These are phyloP conservation scores for Primulina huaijiensis DNA, from an alignment of 257 asterid genomes.

Conservation along the genomic window DNA sequence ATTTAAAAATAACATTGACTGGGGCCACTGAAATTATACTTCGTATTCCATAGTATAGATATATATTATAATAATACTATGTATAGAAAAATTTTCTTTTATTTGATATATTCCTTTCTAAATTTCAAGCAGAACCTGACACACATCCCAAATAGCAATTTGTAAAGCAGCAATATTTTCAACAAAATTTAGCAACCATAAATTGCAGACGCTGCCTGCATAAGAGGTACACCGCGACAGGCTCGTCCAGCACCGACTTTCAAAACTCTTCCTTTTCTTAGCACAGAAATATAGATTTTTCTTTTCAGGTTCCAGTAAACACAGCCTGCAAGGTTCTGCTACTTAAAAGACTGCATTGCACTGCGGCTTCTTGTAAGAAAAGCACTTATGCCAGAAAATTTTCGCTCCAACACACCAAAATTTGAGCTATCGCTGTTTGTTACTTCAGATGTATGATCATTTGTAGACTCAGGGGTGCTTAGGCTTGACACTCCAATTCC, in stretches of 20 bases:
- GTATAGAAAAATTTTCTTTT: too few species aligned
- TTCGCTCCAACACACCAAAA: constrained; percentile 39
- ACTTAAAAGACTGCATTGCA: constrained; percentile 46
- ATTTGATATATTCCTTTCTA: background rate
- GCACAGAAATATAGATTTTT: constrained; percentile 26
- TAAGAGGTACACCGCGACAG: too few species aligned
- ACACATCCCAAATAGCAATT: background rate
- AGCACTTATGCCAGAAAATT: constrained; percentile 32
- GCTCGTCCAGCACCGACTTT: too few species aligned
- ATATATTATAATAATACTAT: too few species aligned
- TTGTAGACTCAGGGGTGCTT: constrained; percentile 32
- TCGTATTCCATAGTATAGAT: too few species aligned
- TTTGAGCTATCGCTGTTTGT: constrained; percentile 30
- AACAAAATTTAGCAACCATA: background rate
- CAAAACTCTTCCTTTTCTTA: background rate
- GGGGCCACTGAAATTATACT: too few species aligned
- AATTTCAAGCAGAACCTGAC: too few species aligned
- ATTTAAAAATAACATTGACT: too few species aligned
- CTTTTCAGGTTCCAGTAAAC: constrained; percentile 3
- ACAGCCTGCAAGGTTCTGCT: constrained; percentile 23
- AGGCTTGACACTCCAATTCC: constrained; percentile 32
- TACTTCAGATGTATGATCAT: constrained; percentile 33
- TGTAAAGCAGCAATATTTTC: background rate
- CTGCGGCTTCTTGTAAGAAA: constrained; percentile 56
- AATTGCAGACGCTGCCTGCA: background rate